Evolutionary conservation across 768 basidiomycete genomes (phyloP), one percentile per base, ranked within the genome.

Genomic region (Boletus tomentosulus): DNA sequence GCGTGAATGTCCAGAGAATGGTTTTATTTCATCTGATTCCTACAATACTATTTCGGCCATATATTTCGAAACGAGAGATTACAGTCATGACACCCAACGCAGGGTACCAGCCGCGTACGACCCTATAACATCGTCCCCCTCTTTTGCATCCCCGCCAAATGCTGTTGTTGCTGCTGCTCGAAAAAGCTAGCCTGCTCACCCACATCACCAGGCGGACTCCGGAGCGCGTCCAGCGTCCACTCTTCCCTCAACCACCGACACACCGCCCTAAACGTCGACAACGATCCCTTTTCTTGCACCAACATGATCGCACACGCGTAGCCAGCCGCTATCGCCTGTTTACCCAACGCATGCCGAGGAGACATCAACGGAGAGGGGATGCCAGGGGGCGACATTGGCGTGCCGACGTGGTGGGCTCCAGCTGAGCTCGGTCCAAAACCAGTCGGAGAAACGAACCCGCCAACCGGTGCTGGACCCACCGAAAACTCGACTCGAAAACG

Each of bases 211-310:
- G 53, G 67, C 54, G 52, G 64, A 57, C 65, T 54, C 54, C 67
- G 30, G 1, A 66, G 68, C 62, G 61, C 59, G 25, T 77, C 78
- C 57, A 78, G 60, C 34, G 71, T 74, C 82, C 91, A 93, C 57
- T 83, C 79, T 38, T 84, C 82, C 64, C 85, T 81, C 60, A 95
- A 68, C 58, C 81, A 79, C 64, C 81, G 81, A 76, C 87, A 90
- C 11, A 93, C 76, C 6, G 78, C 73, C 69, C 85, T 86, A 75
- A 97, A 96, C 44, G 89, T 86, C 51, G 91, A 87, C 65, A 88
- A 78, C 6, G 92, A 90, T 25, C 95, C 95, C 70, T 93, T 97
- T 76, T 97, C 94, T 58, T 90, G 85, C 24, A 89, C 79, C 61
- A 98, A 73, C 51, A 85, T 83, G 56, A 95, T 80, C 41, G 83